Evolutionary conservation across 345 rosid genomes (phyloP).

Genomic region (Lepidium didymum): DNA sequence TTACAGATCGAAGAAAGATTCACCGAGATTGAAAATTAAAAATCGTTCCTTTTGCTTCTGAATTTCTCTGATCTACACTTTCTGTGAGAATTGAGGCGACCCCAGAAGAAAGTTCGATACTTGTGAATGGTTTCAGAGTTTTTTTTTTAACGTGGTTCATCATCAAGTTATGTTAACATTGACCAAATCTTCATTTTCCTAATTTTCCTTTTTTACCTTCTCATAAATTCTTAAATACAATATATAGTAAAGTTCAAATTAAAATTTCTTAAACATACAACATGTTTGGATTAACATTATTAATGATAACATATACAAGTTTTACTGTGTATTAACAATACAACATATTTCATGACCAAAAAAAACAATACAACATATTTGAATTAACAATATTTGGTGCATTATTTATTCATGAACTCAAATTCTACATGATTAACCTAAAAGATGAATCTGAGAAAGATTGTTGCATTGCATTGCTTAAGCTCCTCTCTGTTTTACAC

Average conservation of each 20-base stretch:
- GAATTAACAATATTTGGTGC: too few species aligned
- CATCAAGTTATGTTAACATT: not conserved
- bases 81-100: not conserved
- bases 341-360: too few species aligned
- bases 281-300: not conserved
- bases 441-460: not conserved
- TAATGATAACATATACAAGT: not conserved
- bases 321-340: too few species aligned
- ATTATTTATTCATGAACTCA: not conserved
- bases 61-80: not conserved
- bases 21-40: not conserved
- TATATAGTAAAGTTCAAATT: too few species aligned
- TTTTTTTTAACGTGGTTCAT: not conserved
- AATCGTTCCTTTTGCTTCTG: not conserved
- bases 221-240: not conserved
- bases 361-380: too few species aligned
- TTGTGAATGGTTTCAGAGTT: not conserved
- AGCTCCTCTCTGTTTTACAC: not conserved
- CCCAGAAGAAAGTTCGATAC: not conserved
- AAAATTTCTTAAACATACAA: not conserved
- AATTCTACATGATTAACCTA: not conserved
- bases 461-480: not conserved
- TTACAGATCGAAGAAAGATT: constrained; percentile 7
- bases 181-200: not conserved
- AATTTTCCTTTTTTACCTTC: not conserved